Percentiles rank a stretch among this genome's conserved stretches.
Evolutionary conservation across 2,329 filamentous ascomycete genomes (phyloP).

Genomic region (Alternaria metachromatica): DNA sequence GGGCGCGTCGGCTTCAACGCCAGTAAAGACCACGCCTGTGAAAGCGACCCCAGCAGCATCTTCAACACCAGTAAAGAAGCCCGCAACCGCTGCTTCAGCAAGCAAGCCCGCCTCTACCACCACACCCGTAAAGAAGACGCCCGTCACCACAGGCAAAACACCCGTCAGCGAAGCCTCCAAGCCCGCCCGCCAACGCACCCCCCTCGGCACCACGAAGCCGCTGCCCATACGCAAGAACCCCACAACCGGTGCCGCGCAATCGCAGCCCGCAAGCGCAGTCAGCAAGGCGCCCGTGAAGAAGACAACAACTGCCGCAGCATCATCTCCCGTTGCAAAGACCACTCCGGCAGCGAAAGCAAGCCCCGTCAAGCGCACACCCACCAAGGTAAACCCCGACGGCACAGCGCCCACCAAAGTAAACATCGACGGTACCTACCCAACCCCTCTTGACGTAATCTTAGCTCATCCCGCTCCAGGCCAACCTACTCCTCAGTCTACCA

Average conservation of each 20-base stretch:
- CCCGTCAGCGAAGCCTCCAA: slow-evolving; percentile 22
- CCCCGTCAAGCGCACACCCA: slow-evolving; percentile 34
- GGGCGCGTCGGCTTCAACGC: slow-evolving; percentile 9
- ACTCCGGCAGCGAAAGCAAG: slow-evolving; percentile 25
- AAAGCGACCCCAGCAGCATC: slow-evolving; percentile 14
- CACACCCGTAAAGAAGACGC: slow-evolving; percentile 23
- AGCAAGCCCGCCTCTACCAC: slow-evolving; percentile 35
- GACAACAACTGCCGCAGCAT: slow-evolving; percentile 11
- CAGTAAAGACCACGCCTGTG: slow-evolving; percentile 1
- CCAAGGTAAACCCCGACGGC: slow-evolving; percentile 19
- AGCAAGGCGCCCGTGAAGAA: slow-evolving; percentile 28
- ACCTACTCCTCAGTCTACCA: slow-evolving; percentile 17
- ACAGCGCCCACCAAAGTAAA: slow-evolving; percentile 18
- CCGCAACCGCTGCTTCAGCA: slow-evolving; percentile 11
- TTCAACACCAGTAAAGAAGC: slow-evolving; percentile 12
- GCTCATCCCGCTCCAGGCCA: slow-evolving; percentile 36
- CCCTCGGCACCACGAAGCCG: slow-evolving; percentile 30
- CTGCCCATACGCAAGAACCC: slow-evolving; percentile 17
- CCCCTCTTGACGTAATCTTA: slow-evolving; percentile 31
- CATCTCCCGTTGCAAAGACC: slow-evolving; percentile 7
- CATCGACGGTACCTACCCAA: slow-evolving; percentile 38
- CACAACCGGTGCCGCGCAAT: slow-evolving; percentile 5
- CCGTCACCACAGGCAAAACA: slow-evolving; percentile 27
- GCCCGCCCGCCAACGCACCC: slow-evolving; percentile 18
- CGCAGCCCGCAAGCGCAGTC: slow-evolving; percentile 13